Conservation (phyloP, 768 basidiomycete genomes). For the Trametes maxima region DNA sequence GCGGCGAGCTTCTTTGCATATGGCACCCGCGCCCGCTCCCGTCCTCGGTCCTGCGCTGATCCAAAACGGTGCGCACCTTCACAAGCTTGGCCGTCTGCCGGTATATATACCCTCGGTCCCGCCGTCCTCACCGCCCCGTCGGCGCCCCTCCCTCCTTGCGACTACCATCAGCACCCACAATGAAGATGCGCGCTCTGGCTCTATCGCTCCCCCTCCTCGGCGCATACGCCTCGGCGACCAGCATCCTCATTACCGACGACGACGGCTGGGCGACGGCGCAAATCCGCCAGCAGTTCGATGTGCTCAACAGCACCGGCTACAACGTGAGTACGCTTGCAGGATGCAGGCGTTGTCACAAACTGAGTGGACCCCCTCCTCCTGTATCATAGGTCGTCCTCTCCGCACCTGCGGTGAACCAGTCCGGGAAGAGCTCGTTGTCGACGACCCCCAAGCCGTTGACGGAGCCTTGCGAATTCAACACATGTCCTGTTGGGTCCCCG, state of each 20-base stretch:
- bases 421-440: slow-evolving; percentile 35
- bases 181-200: background rate
- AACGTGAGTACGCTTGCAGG: slow-evolving; percentile 23
- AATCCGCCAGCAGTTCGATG: slow-evolving; percentile 35
- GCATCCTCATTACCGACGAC: slow-evolving; percentile 34
- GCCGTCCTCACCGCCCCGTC: background rate
- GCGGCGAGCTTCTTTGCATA: slow-evolving; percentile 1
- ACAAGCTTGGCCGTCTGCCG: background rate
- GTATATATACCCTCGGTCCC: background rate
- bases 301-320: slow-evolving; percentile 28
- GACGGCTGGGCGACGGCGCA: slow-evolving; percentile 39
- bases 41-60: background rate
- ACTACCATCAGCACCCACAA: background rate
- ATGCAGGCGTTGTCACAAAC: background rate
- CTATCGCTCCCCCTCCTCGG: background rate
- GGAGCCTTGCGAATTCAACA: slow-evolving; percentile 36
- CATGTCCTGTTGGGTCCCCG: slow-evolving; percentile 37
- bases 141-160: background rate
- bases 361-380: background rate
- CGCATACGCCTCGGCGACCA: slow-evolving; percentile 5
- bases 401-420: slow-evolving; percentile 37
- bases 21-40: background rate
- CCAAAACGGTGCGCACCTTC: background rate
- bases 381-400: slow-evolving; percentile 34
- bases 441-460: slow-evolving; percentile 31